Conservation (phyloP, 495 filamentous ascomycete genomes). For the Aspergillus ostianus region DNA sequence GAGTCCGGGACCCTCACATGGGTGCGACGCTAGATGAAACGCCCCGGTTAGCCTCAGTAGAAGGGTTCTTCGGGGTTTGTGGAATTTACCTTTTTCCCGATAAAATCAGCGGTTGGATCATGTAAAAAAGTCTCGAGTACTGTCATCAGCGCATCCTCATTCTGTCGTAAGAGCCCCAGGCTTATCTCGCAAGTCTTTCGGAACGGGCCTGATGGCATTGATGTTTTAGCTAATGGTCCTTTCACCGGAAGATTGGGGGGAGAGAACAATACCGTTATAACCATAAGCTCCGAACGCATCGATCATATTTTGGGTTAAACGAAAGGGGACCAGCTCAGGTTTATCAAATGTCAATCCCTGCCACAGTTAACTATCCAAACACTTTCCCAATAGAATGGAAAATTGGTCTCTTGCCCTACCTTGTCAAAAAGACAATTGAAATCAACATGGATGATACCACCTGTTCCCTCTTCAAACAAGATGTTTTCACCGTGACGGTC, state of each 20-base stretch:
- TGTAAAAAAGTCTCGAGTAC: constrained; percentile 95
- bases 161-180: constrained; percentile 76
- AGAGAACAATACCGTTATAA: constrained; percentile 59
- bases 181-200: constrained; percentile 87
- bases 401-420: constrained; percentile 22
- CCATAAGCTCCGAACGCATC: constrained; percentile 93
- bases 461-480: constrained; percentile 88
- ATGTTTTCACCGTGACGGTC: constrained; percentile 99
- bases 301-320: constrained; percentile 96
- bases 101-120: constrained; percentile 93
- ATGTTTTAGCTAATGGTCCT: neutral
- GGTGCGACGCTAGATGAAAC: constrained; percentile 49
- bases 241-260: neutral
- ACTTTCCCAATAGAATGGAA: neutral
- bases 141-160: constrained; percentile 95
- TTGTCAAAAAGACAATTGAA: constrained; percentile 99
- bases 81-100: constrained; percentile 62
- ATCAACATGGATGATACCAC: constrained; percentile 94
- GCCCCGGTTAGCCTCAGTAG: constrained; percentile 13
- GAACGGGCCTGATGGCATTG: constrained; percentile 65
- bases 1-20: constrained; percentile 71
- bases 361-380: constrained; percentile 9
- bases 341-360: constrained; percentile 87
- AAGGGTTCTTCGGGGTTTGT: neutral
- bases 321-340: constrained; percentile 95